Percentiles rank a stretch among this genome's conserved stretches.
Evolutionary conservation across 129 eudicot species (phyloP).

Genomic region (Tagetes erecta): DNA sequence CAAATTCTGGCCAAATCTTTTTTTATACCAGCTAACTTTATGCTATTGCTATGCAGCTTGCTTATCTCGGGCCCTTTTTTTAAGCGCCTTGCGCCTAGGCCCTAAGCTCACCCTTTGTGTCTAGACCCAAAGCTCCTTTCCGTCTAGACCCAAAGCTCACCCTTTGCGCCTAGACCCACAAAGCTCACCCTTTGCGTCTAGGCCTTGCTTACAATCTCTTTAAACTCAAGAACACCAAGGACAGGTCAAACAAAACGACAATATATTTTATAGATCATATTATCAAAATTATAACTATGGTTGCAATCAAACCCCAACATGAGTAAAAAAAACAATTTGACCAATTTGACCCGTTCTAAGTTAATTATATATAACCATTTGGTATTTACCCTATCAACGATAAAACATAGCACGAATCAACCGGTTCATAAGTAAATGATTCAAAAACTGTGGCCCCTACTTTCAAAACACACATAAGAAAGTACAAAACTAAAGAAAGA

Average conservation of each 20-base stretch:
- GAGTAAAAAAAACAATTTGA: neutral
- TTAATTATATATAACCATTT: neutral
- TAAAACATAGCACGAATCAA: neutral
- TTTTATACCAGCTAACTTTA: too few relatives aligned
- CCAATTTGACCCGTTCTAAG: neutral
- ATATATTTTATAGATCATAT: neutral
- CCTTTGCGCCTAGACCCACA: too few relatives aligned
- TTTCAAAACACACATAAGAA: neutral
- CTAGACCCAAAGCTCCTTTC: too few relatives aligned
- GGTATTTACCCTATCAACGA: neutral
- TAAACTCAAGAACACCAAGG: neutral
- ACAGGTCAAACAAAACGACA: neutral
- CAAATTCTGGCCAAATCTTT: too few relatives aligned
- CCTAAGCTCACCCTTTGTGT: too few relatives aligned
- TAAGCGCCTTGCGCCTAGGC: too few relatives aligned
- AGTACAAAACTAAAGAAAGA: constrained; percentile 3
- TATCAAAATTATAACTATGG: neutral
- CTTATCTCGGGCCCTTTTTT: too few relatives aligned
- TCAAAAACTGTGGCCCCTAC: neutral
- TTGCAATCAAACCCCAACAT: neutral
- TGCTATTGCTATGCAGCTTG: too few relatives aligned
- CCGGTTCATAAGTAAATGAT: neutral
- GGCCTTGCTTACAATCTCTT: neutral
- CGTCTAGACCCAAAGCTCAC: too few relatives aligned
- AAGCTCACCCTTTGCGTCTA: too few relatives aligned